Evolutionary conservation across 1,139 yeast genomes (phyloP).

Genomic region (Nakaseomyces glabratus): DNA sequence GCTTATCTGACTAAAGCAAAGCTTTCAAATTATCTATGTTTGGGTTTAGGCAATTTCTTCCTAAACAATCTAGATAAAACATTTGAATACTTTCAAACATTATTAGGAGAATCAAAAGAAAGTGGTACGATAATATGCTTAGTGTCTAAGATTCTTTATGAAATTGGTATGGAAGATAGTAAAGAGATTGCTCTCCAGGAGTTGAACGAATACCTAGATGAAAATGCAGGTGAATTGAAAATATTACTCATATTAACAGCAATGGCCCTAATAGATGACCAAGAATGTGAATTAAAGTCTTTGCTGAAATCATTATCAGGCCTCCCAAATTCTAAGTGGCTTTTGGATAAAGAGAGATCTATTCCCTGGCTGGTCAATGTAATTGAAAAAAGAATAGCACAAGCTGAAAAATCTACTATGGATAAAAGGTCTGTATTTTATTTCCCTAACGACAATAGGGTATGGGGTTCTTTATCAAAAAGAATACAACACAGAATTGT

Average conservation of each 20-base stretch:
- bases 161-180: slow-evolving; percentile 62
- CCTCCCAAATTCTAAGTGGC: slow-evolving; percentile 41
- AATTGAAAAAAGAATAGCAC: slow-evolving; percentile 35
- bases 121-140: slow-evolving; percentile 59
- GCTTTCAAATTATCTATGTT: slow-evolving; percentile 56
- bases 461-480: slow-evolving; percentile 58
- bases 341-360: slow-evolving; percentile 43
- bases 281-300: slow-evolving; percentile 42
- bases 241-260: slow-evolving; percentile 74
- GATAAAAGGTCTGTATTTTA: slow-evolving; percentile 57
- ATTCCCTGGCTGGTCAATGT: slow-evolving; percentile 55
- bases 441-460: slow-evolving; percentile 58
- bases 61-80: slow-evolving; percentile 53
- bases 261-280: slow-evolving; percentile 55
- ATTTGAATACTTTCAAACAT: slow-evolving; percentile 53
- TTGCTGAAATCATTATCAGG: slow-evolving; percentile 58
- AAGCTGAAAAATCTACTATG: slow-evolving; percentile 13
- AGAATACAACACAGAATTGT: slow-evolving; percentile 50
- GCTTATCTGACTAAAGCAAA: slow-evolving; percentile 28
- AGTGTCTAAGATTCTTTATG: slow-evolving; percentile 71
- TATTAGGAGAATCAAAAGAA: slow-evolving; percentile 47
- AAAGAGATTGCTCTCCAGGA: slow-evolving; percentile 75
- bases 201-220: slow-evolving; percentile 52
- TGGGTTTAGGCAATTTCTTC: slow-evolving; percentile 66
- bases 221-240: slow-evolving; percentile 53